Conservation (phyloP, 1,284 basidiomycete species). For the Bondarzewia mesenterica region DNA sequence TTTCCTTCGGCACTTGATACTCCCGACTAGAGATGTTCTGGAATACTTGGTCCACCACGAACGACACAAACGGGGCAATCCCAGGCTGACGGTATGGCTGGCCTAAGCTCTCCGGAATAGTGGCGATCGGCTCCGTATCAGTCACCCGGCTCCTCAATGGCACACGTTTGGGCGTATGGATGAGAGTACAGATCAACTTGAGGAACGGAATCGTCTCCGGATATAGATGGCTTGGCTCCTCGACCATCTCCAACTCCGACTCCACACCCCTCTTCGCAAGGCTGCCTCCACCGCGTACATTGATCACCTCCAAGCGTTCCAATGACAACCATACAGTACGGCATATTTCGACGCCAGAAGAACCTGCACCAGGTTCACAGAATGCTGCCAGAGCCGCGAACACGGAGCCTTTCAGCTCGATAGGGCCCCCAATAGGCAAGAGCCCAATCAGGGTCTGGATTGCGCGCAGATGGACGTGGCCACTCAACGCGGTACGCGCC, state of each 20-base stretch:
- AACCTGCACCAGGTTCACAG: constrained; percentile 67
- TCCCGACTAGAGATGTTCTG: constrained; percentile 63
- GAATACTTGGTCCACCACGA: constrained; percentile 88
- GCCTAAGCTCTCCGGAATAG: constrained; percentile 71
- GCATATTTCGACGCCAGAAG: constrained; percentile 71
- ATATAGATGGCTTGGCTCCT: constrained; percentile 72
- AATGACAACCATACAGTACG: constrained; percentile 76
- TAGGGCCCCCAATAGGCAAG: constrained; percentile 71
- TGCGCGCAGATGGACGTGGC: constrained; percentile 73
- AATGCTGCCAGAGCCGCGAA: constrained; percentile 84
- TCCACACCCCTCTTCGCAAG: constrained; percentile 61
- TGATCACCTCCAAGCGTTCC: constrained; percentile 82
- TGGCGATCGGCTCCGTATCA: constrained; percentile 57
- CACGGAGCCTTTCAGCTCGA: constrained; percentile 89
- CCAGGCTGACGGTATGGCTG: constrained; percentile 71
- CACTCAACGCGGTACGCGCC: constrained; percentile 73
- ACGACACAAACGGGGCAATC: constrained; percentile 71
- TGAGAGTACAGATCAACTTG: constrained; percentile 72
- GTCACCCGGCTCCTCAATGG: constrained; percentile 49
- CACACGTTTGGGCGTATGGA: constrained; percentile 69
- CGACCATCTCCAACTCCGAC: constrained; percentile 80
- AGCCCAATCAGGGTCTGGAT: constrained; percentile 75
- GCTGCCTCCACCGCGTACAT: constrained; percentile 41
- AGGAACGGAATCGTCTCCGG: constrained; percentile 87
- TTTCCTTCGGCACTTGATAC: constrained; percentile 67